Evolutionary conservation across 2,329 filamentous ascomycete genomes (phyloP), one percentile per base, ranked within the genome.

Genomic region (Lasiodiplodia theobromae): DNA sequence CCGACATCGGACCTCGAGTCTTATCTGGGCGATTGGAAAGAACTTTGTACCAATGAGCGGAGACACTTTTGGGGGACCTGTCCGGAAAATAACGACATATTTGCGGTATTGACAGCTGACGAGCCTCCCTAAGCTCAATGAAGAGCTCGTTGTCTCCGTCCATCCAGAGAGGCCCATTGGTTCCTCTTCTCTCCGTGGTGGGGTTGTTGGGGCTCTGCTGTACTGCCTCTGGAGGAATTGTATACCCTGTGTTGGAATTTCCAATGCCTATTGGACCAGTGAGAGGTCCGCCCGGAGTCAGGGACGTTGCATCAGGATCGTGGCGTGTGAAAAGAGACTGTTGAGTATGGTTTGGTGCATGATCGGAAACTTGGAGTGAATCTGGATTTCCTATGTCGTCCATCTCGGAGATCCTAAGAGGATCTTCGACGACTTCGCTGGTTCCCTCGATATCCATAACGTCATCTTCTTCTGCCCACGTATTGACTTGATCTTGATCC

Each of bases 71-170:
- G 31, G 54, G 47, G 23, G 16, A 14, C 6, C 38, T 25, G 40
- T 28, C 37, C 21, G 70, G 70, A 52, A 68, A 72, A 21, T 67
- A 25, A 47, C 60, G 60, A 60, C 54, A 67, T 34, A 76, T 73
- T 16, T 71, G 73, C 14, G 63, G 44, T 73, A 75, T 80, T 0
- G 76, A 68, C 1, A 72, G 66, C 34, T 76, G 73, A 10, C 77
- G 69, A 2, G 75, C 66, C 49, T 71, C 66, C 51, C 70, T 78
- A 18, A 74, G 72, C 67, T 76, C 72, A n/a, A 78, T 73, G n/a
- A 82, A 75, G 28, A 80, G 75, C 34, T 75, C 69, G 44, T 80
- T 74, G 23, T 81, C 77, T 52, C 77, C 76, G 44, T 72, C 69
- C 7, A 71, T 77, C 62, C 79, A 81, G 8, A 38, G 12, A n/a